Base-by-base conservation (phyloP, 2,329 filamentous ascomycete species). In the Colletotrichum spaethianum region DNA sequence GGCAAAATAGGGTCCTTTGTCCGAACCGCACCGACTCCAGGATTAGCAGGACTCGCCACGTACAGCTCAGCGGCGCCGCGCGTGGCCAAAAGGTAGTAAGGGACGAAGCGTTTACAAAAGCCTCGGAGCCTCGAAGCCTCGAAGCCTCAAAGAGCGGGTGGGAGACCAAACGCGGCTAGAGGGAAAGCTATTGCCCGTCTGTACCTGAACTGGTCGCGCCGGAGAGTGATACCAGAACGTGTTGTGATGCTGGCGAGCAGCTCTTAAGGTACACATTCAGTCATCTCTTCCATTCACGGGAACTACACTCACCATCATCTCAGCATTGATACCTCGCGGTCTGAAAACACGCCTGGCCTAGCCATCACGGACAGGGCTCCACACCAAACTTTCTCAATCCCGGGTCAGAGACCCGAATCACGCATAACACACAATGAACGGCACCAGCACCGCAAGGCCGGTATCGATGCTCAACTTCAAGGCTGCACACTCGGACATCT, bases 1-100 rank as follows among this genome's bases (percentile, higher is more conserved):
- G 64, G 64, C 55, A 38, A 26, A 33, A 55, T 48, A 63, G 57
- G 53, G 62, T 38, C 57, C 57, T 59, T 69, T 72, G 64, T 69
- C 23, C 57, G 42, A 68, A 52, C 53, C 16, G 50, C 23, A 42
- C 69, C 64, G 64, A 55, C 62, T 59, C 52, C 64, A 63, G 52
- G 31, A 72, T 63, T 72, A 72, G 69, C 53, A 62, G 56, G 28
- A 26, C 44, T 63, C 28, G 50, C 57, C 50, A 61, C 63, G 16
- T 46, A 42, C 53, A 14, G n/a, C 40, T 57, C 60, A 65, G 52
- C 46, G 52, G 62, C 63, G 67, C 67, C 67, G 59, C 46, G 53
- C 53, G 44, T 52, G 26, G 38, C 38, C 36, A 40, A 70, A 38
- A 53, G 61, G 52, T 55, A 38, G 42, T 33, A 48, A 31, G 18